Conservation (phyloP, 1,284 basidiomycete species). For the Meripilus lineatus region DNA sequence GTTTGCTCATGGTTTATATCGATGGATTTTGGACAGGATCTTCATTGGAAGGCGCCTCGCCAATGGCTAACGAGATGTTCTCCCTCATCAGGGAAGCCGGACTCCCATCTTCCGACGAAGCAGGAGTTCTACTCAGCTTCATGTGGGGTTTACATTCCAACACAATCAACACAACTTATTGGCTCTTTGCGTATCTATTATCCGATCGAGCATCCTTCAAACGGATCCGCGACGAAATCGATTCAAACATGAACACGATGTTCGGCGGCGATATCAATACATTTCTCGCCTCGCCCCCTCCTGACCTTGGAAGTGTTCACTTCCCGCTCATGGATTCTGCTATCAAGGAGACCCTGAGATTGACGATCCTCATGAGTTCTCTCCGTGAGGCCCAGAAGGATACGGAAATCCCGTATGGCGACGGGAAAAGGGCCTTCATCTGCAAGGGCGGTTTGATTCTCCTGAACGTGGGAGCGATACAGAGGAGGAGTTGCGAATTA, state of each 20-base stretch:
- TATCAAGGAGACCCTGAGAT: neutral
- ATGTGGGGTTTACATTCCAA: neutral
- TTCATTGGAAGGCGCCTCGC: no score
- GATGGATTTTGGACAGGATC: no score
- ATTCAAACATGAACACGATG: neutral
- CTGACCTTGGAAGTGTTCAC: neutral
- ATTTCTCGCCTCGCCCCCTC: neutral
- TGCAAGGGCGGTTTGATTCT: neutral
- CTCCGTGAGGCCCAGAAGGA: neutral
- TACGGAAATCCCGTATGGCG: neutral
- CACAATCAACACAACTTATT: neutral
- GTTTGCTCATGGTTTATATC: no score
- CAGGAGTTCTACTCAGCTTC: neutral
- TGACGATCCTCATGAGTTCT: neutral
- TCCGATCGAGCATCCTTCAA: neutral
- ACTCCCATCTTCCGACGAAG: neutral
- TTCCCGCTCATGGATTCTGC: neutral
- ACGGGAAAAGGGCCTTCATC: neutral
- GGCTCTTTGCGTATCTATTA: neutral
- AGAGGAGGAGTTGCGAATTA: neutral
- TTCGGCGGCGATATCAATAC: neutral
- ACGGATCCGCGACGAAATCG: neutral
- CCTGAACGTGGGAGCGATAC: neutral
- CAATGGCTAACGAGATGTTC: no score
- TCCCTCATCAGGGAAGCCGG: no score